Conservation (phyloP, 1,284 basidiomycete genomes). For the Cutaneotrichosporon spelunceum region DNA sequence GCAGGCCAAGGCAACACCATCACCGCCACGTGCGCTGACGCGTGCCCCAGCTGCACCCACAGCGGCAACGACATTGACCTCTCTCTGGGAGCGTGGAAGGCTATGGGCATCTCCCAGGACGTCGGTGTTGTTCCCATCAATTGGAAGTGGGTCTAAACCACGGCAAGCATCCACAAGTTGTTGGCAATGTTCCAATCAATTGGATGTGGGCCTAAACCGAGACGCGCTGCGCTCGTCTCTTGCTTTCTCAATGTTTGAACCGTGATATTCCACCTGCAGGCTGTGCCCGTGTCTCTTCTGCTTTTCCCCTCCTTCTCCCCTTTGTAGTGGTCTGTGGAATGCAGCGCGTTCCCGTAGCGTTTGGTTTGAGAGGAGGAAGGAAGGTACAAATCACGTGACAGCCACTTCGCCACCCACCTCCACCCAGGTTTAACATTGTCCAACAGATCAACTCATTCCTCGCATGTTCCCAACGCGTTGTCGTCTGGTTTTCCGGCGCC, state of each 20-base stretch:
- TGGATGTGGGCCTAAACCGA: conserved; percentile 51
- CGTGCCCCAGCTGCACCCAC: conserved; percentile 72
- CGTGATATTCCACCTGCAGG: not conserved
- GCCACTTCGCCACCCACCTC: not conserved
- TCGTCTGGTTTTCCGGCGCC: conserved; percentile 2
- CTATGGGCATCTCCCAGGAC: conserved; percentile 34
- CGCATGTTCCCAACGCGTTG: not conserved
- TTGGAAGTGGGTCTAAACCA: conserved; percentile 51
- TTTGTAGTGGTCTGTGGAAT: not conserved
- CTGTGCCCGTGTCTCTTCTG: not conserved
- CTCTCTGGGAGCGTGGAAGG: conserved; percentile 50
- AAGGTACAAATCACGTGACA: not conserved
- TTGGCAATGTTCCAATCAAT: conserved; percentile 62
- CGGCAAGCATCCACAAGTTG: conserved; percentile 41
- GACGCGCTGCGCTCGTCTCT: not conserved
- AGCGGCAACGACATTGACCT: conserved; percentile 67
- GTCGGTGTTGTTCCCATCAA: conserved; percentile 62
- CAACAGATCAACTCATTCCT: not conserved
- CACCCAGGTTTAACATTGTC: not conserved
- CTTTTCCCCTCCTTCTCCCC: not conserved
- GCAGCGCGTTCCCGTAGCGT: not conserved
- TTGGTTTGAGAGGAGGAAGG: not conserved
- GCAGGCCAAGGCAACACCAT: conserved; percentile 42
- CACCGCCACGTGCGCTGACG: conserved; percentile 67
- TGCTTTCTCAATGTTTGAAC: not conserved